A percentile compares a stretch with the other conserved stretches of the same genome.
phyloP scores from a whole-genome alignment of 441 rosid species.

The Euphorbia celastroides region DNA sequence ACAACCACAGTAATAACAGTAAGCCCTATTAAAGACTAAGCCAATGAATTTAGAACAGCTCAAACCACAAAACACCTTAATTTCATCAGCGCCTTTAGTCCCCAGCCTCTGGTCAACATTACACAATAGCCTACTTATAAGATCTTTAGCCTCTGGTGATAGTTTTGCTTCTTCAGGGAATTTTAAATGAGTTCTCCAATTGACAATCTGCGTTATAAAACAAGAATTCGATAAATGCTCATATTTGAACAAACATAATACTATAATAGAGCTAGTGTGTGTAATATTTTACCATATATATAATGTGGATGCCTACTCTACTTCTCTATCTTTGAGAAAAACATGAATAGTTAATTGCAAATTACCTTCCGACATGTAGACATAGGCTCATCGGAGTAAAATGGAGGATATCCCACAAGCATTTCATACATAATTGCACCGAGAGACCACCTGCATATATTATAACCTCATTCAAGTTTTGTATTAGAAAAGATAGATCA shows the following conservation, averaged over 20 bases:
- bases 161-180: conserved; percentile 93
- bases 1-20: no score
- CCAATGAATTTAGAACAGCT: conserved; percentile 30
- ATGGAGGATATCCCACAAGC: conserved; percentile 97
- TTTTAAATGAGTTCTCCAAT: conserved; percentile 91
- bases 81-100: conserved; percentile 75
- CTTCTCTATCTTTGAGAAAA: no score
- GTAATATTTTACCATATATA: no score
- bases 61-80: conserved; percentile 67
- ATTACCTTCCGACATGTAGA: conserved; percentile 64
- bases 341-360: no score
- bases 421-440: conserved; percentile 97
- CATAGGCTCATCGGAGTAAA: conserved; percentile 96
- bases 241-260: no score
- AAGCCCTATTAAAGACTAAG: conserved; percentile 8
- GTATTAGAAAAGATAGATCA: no score
- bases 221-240: conserved; percentile 21
- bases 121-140: conserved; percentile 76
- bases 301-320: no score
- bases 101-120: conserved; percentile 87
- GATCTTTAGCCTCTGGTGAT: conserved; percentile 83
- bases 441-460: conserved; percentile 99
- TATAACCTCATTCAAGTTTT: no score
- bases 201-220: conserved; percentile 94
- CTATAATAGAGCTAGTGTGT: no score